A percentile compares a stretch with the other conserved stretches of the same genome.
Evolutionary conservation across 1,284 basidiomycete species (phyloP).

Genomic region (Heliocybe sulcata): DNA sequence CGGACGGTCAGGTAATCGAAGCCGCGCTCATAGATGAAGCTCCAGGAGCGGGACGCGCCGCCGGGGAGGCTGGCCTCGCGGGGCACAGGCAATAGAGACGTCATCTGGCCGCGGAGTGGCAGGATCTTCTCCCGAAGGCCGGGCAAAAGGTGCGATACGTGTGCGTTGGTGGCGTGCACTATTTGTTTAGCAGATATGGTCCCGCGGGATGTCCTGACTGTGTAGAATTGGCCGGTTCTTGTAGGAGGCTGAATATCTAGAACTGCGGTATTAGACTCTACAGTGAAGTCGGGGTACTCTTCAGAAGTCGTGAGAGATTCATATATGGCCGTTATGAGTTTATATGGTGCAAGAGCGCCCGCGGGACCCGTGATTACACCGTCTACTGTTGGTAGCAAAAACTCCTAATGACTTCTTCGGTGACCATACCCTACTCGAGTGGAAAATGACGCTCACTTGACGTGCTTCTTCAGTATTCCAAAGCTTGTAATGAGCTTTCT

Average conservation of each 20-base stretch:
- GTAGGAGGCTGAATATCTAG: neutral
- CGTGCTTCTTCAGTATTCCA: neutral
- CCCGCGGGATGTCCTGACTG: neutral
- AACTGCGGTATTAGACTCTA: neutral
- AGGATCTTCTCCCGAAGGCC: neutral
- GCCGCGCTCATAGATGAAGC: neutral
- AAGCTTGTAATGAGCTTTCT: neutral
- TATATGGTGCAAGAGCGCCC: neutral
- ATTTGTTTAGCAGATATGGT: neutral
- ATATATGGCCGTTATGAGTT: neutral
- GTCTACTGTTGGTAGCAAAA: neutral
- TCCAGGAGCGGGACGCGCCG: neutral
- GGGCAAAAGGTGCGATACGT: neutral
- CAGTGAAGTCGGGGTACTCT: neutral
- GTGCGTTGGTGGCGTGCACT: slow-evolving; percentile 1
- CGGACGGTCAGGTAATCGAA: slow-evolving; percentile 1
- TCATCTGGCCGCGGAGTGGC: neutral
- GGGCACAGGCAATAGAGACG: neutral
- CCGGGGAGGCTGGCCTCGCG: neutral
- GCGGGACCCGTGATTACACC: neutral
- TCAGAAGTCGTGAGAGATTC: neutral
- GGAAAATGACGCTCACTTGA: neutral
- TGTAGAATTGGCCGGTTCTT: neutral
- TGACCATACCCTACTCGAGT: neutral
- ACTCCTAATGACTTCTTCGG: neutral